Evolutionary conservation across 495 filamentous ascomycete genomes (phyloP).

Genomic region (Penicillium robsamsonii): DNA sequence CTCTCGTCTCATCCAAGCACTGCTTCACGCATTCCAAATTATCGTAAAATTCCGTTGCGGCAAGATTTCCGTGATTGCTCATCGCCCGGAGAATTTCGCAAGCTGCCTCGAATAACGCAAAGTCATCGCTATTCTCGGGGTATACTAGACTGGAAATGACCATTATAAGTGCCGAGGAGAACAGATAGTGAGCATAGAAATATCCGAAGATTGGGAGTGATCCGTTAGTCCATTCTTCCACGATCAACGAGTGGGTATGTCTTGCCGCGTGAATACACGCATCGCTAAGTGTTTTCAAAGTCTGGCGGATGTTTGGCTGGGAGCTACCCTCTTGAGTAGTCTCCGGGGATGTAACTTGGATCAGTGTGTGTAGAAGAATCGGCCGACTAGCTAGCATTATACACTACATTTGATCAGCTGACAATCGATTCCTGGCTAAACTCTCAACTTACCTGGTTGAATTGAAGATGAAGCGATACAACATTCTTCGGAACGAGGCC

Average conservation of each 20-base stretch:
- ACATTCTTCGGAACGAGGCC: constrained; percentile 25
- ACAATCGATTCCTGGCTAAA: background rate
- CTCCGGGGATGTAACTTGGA: constrained; percentile 16
- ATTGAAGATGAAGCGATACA: constrained; percentile 32
- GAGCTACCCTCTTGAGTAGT: constrained; percentile 12
- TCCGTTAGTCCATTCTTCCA: constrained; percentile 37
- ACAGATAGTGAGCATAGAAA: constrained; percentile 38
- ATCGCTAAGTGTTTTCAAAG: constrained; percentile 27
- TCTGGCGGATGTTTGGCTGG: constrained; percentile 17
- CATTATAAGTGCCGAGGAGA: constrained; percentile 32
- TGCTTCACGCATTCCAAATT: constrained; percentile 27
- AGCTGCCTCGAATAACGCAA: constrained; percentile 27
- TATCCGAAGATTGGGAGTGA: constrained; percentile 34
- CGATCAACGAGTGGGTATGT: constrained; percentile 30
- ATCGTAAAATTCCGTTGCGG: constrained; percentile 33
- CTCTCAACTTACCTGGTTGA: constrained; percentile 28
- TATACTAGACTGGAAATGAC: constrained; percentile 31
- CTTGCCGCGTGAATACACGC: constrained; percentile 35
- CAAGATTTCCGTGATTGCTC: constrained; percentile 33
- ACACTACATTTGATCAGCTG: constrained; percentile 20
- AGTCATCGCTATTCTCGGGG: constrained; percentile 20
- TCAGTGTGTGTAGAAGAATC: constrained; percentile 28
- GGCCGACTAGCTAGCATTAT: constrained; percentile 35
- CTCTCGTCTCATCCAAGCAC: constrained; percentile 10
- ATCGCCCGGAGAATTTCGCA: constrained; percentile 30